These are phyloP conservation scores for Emericellopsis atlantica DNA, from an alignment of 2,329 filamentous ascomycete genomes.

Conservation along the genomic window DNA sequence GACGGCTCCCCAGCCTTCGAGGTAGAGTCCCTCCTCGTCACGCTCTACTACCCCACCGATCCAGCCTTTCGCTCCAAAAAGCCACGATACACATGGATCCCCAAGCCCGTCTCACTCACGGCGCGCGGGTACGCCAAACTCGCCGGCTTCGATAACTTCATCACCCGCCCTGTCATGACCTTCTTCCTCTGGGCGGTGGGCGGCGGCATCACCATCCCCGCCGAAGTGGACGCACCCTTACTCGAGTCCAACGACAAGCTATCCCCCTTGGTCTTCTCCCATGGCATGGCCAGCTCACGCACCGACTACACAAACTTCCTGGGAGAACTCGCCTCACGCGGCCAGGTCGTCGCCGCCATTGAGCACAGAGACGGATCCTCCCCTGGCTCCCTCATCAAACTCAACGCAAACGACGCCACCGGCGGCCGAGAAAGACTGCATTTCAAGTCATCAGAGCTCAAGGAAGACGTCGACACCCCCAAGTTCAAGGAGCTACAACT, in stretches of 20 bases:
- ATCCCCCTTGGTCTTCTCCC: slow-evolving; percentile 37
- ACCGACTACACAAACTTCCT: slow-evolving; percentile 40
- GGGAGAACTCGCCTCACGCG: slow-evolving; percentile 34
- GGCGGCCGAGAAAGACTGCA: slow-evolving; percentile 16
- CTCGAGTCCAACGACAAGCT: slow-evolving; percentile 12
- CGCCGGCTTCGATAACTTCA: slow-evolving; percentile 27
- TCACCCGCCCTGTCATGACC: slow-evolving; percentile 28
- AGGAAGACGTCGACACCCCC: slow-evolving; percentile 18
- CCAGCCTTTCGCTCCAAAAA: slow-evolving; percentile 11
- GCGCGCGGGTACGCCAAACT: slow-evolving; percentile 33
- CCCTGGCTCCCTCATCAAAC: slow-evolving; percentile 27
- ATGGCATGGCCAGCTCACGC: slow-evolving; percentile 35
- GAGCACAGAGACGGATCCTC: slow-evolving; percentile 40
- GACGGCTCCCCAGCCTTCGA: slow-evolving; percentile 27
- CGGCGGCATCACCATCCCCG: slow-evolving; percentile 31
- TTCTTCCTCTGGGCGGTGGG: slow-evolving; percentile 26
- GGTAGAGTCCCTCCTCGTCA: slow-evolving; percentile 33
- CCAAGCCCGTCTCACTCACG: slow-evolving; percentile 27
- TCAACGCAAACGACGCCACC: slow-evolving; percentile 6
- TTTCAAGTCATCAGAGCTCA: slow-evolving; percentile 20
- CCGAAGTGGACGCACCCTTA: slow-evolving; percentile 31
- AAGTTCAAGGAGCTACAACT: slow-evolving; percentile 32
- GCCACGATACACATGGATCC: slow-evolving; percentile 29
- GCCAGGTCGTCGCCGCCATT: slow-evolving; percentile 33
- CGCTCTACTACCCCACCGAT: slow-evolving; percentile 32